Evolutionary conservation across 371 early-diverging fungal genomes (phyloP), one percentile per base, ranked within the genome.

Genomic region (Mortierella sp.): DNA sequence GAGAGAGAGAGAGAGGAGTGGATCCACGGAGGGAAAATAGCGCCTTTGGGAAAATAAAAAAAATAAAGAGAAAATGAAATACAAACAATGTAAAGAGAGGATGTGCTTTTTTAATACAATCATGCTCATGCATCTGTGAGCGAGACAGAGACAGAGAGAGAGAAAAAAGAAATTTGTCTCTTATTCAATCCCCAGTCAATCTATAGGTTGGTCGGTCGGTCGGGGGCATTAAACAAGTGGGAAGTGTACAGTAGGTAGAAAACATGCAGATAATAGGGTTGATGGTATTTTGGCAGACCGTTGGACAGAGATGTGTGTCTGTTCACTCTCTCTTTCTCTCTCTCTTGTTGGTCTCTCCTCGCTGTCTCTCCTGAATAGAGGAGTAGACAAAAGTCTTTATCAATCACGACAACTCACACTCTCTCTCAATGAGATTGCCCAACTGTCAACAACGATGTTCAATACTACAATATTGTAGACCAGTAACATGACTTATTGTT

Each of bases 401-500:
- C 47, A 45, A 14, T 45, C 11, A 11, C 18, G 18, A 14, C 47
- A 11, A 6, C 47, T n/a, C n/a, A n/a, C n/a, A n/a, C 30, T 30
- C 18, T 45, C 18, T 45, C 18, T 45, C 47, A 45, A 14, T 45
- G 11, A 45, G 11, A 18, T 18, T 45, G 16, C 6, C 18, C 6
- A 45, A 6, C 51, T 18, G 51, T 51, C 64, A 49, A 64, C 64
- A 64, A 30, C 30, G 30, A 30, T 30, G 30, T 30, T 30, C 30
- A 30, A 4, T 30, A 30, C 30, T 30, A 4, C 30, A 30, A 30
- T 30, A 30, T 30, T 30, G 30, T 30, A 64, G 51, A 1, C 28
- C 24, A 47, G 64, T 51, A 51, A 64, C 64, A 64, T 61, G 62
- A 61, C 62, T n/a, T 22, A 3, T 45, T n/a, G n/a, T n/a, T n/a